Evolutionary conservation across 2,329 filamentous ascomycete species (phyloP), one percentile per base, ranked within the genome.

Genomic region (Gliomastix tumulicola): DNA sequence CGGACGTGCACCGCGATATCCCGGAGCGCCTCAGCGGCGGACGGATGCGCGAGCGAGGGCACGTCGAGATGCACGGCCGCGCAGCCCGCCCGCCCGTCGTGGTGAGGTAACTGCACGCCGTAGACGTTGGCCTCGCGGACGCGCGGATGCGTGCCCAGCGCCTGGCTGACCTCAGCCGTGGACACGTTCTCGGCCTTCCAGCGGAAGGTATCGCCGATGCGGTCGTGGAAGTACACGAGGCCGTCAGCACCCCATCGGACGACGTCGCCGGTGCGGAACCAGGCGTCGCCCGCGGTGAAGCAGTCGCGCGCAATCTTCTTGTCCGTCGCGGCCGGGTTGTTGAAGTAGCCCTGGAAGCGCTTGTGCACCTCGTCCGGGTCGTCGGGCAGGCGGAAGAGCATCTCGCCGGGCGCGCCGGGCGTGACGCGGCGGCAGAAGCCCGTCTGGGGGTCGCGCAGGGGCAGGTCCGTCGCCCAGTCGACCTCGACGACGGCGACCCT

Each of bases 181-280:
- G 83, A 87, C 2, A 90, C 84, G 49, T 90, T 90, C 58, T 90
- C 84, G 35, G 79, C 81, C 63, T 92, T 87, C 83, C 83, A 88
- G 34, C 83, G 75, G 62, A 82, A 88, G 0, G 83, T 87, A 51
- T 88, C 83, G 38, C 83, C 83, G 42, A 88, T 82, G 33, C 83
- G 79, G 59, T 95, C 88, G 39, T 80, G 77, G 62, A 95, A 95
- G 65, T 73, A 92, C 55, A 80, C 74, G 4, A 80, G 68, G 6
- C 87, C 86, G 39, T 92, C 79, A 2, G 43, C 40, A 44, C 88
- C 83, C 62, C 72, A 75, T n/a, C 79, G 71, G 21, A 92, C 63
- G 15, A 92, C 71, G 50, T 95, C 88, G n/a, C 88, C 88, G 0
- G 85, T 83, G 18, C 87, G 78, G 67, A 88, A 94, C 69, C 79